phyloP scores from a whole-genome alignment of 768 basidiomycete species.

The Amanita pseudoporphyria region DNA sequence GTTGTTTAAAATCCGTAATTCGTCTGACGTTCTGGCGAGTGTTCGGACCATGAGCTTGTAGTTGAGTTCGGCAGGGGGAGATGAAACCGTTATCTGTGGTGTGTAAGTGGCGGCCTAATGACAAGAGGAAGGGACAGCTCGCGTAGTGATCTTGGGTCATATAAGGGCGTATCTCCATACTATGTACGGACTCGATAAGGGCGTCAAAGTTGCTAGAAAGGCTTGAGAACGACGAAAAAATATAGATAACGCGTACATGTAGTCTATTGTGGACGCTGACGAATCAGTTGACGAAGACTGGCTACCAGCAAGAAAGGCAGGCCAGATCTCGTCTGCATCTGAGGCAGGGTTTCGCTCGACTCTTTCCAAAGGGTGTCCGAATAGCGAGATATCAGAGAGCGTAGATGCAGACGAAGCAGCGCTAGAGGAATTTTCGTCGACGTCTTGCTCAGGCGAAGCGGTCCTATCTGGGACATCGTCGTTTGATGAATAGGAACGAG shows the following conservation, averaged over 20 bases:
- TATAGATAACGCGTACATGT: background rate
- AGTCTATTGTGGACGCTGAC: slow-evolving; percentile 12
- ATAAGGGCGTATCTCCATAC: slow-evolving; percentile 15
- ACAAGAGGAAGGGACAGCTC: background rate
- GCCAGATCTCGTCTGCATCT: slow-evolving; percentile 11
- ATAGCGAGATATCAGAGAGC: slow-evolving; percentile 18
- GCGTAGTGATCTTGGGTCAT: slow-evolving; percentile 1
- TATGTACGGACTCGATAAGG: slow-evolving; percentile 15
- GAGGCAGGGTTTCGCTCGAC: slow-evolving; percentile 18
- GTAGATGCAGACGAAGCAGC: slow-evolving; percentile 22
- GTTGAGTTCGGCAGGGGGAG: slow-evolving; percentile 12
- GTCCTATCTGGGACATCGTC: background rate
- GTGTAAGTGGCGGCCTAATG: slow-evolving; percentile 13
- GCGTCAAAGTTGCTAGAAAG: slow-evolving; percentile 14
- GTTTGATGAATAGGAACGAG: background rate
- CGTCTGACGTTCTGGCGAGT: slow-evolving; percentile 24
- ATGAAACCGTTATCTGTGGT: slow-evolving; percentile 20
- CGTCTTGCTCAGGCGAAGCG: background rate
- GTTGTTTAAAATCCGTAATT: slow-evolving; percentile 30
- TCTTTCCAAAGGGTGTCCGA: slow-evolving; percentile 26
- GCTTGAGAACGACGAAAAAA: background rate
- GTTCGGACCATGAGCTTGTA: slow-evolving; percentile 33
- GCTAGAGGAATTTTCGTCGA: slow-evolving; percentile 12
- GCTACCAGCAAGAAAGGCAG: slow-evolving; percentile 11
- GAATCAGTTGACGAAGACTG: slow-evolving; percentile 11